These are phyloP conservation scores for Larix kaempferi DNA, from an alignment of 75 land plant species.

Conservation along the genomic window DNA sequence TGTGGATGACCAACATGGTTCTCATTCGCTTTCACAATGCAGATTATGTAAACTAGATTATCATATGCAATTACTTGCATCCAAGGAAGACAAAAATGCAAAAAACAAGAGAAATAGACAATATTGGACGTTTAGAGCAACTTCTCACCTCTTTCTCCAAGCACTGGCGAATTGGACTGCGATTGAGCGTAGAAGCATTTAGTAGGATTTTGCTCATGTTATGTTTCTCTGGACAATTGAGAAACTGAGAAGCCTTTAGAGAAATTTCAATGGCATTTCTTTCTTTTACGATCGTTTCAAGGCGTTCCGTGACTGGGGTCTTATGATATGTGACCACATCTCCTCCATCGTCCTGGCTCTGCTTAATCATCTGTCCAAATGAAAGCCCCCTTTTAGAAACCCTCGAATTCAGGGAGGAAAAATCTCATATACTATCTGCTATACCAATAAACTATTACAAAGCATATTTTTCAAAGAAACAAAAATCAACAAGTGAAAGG, in stretches of 20 bases:
- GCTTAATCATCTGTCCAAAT: constrained; percentile 51
- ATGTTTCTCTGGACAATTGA: constrained; percentile 12
- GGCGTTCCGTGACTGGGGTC: constrained; percentile 72
- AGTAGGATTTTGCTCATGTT: constrained; percentile 25
- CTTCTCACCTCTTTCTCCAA: constrained; percentile 35
- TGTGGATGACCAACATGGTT: background rate
- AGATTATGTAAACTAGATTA: background rate
- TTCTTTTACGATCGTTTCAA: constrained; percentile 40
- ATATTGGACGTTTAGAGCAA: constrained; percentile 5
- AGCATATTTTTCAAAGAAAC: too few species aligned
- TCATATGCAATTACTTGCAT: background rate
- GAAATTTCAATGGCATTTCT: constrained; percentile 24
- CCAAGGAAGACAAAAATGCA: background rate
- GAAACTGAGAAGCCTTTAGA: constrained; percentile 5
- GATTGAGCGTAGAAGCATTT: constrained; percentile 29
- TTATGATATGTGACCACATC: constrained; percentile 75
- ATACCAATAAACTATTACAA: too few species aligned
- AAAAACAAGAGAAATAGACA: background rate
- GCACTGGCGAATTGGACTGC: constrained; percentile 19
- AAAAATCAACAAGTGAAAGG: too few species aligned
- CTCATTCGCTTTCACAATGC: background rate
- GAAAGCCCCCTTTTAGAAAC: background rate
- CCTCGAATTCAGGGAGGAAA: background rate
- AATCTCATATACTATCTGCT: background rate
- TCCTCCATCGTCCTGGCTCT: constrained; percentile 82